Evolutionary conservation across 2,329 filamentous ascomycete genomes (phyloP).

Genomic region (Sporothrix phasma): DNA sequence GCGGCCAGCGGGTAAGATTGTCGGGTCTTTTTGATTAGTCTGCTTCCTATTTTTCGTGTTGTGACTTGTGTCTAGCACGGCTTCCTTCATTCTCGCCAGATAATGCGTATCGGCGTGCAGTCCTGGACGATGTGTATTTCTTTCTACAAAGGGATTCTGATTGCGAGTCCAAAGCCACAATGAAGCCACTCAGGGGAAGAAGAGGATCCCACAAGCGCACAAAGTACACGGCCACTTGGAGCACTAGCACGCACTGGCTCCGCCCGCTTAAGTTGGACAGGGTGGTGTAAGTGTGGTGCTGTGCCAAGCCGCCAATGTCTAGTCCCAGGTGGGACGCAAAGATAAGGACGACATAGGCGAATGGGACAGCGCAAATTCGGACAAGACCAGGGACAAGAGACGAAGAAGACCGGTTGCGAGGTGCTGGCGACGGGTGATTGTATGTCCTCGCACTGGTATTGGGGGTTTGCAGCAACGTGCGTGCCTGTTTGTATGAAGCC

Average conservation of each 20-base stretch:
- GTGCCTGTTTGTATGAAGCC: background rate
- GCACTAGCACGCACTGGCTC: background rate
- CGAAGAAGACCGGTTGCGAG: background rate
- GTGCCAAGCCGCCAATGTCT: conserved; percentile 17
- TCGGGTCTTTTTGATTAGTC: background rate
- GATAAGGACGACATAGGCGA: conserved; percentile 16
- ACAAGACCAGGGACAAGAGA: too few relatives aligned
- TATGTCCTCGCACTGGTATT: too few relatives aligned
- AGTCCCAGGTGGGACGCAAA: conserved; percentile 16
- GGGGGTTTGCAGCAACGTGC: background rate
- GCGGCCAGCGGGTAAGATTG: background rate
- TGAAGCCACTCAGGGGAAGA: too few relatives aligned
- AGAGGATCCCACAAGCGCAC: background rate
- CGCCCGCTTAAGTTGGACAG: background rate
- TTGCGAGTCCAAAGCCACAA: background rate
- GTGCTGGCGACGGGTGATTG: background rate
- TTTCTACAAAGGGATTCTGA: conserved; percentile 10
- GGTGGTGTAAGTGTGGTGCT: background rate
- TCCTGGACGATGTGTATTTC: conserved; percentile 12
- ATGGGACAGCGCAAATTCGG: conserved; percentile 15
- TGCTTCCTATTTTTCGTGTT: background rate
- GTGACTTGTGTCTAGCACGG: background rate
- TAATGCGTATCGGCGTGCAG: conserved; percentile 5
- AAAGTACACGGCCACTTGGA: background rate
- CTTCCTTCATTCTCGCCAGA: background rate